Conservation (phyloP, 2,329 filamentous ascomycete genomes). For the Aspergillus japonicus region DNA sequence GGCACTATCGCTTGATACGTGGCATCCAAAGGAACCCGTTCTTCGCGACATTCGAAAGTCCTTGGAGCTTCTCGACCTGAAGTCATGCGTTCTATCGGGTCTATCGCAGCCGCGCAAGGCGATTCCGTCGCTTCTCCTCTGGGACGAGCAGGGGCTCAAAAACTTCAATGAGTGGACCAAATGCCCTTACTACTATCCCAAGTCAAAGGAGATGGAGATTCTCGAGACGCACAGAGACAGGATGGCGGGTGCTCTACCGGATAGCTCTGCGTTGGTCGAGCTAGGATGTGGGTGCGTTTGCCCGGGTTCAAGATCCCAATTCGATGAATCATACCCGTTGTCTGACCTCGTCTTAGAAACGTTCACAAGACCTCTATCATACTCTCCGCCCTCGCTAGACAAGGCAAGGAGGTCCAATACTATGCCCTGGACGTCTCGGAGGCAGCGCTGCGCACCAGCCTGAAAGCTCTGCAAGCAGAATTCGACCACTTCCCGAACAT, state of each 20-base stretch:
- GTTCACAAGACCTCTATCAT: background rate
- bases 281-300: background rate
- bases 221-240: background rate
- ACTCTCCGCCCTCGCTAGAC: background rate
- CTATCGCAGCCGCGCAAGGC: background rate
- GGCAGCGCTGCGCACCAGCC: background rate
- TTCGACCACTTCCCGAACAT: background rate
- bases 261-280: background rate
- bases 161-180: conserved; percentile 2
- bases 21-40: background rate
- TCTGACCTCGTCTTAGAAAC: background rate
- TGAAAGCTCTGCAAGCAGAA: background rate
- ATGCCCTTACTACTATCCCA: conserved; percentile 5
- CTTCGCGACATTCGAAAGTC: background rate
- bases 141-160: conserved; percentile 6
- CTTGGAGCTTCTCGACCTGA: conserved; percentile 3
- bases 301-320: background rate
- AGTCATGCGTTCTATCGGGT: background rate
- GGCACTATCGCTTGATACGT: background rate
- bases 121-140: background rate
- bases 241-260: background rate
- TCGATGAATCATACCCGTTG: background rate
- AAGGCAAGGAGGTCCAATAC: background rate
- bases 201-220: background rate
- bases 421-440: conserved; percentile 3